These are phyloP conservation scores for Trichoderma aggressivum DNA, from an alignment of 2,329 filamentous ascomycete species.

Conservation along the genomic window DNA sequence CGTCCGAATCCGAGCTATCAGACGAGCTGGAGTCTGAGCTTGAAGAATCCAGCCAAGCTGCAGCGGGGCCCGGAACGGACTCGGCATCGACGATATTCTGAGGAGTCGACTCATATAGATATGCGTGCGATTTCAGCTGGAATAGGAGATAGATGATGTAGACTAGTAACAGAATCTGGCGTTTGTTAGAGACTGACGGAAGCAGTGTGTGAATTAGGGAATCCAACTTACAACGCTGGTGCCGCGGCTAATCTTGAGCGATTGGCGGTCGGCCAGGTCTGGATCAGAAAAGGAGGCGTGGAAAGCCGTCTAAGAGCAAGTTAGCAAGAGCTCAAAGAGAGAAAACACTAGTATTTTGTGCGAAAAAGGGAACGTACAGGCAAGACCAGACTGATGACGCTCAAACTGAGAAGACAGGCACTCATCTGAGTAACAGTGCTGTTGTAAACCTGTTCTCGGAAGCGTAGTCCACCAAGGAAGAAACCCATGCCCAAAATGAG, in stretches of 20 bases:
- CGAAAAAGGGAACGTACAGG: constrained; percentile 53
- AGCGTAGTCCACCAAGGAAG: constrained; percentile 79
- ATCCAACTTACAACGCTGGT: constrained; percentile 69
- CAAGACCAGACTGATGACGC: constrained; percentile 82
- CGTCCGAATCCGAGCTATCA: constrained; percentile 67
- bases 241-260: constrained; percentile 81
- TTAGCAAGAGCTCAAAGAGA: constrained; percentile 32
- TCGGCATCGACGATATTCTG: constrained; percentile 93
- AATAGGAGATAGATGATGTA: constrained; percentile 84
- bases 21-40: constrained; percentile 54
- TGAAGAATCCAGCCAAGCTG: constrained; percentile 75
- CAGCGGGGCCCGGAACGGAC: constrained; percentile 77
- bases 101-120: constrained; percentile 88
- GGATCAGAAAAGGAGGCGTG: constrained; percentile 76
- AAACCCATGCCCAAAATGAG: constrained; percentile 92
- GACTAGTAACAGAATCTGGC: constrained; percentile 69
- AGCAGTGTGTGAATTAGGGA: not conserved
- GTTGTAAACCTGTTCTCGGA: constrained; percentile 91
- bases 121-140: constrained; percentile 87
- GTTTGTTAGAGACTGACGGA: not conserved
- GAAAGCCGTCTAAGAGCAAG: constrained; percentile 67
- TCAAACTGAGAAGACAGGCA: constrained; percentile 84
- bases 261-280: constrained; percentile 61
- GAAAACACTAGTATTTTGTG: not conserved
- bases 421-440: constrained; percentile 96